These are phyloP conservation scores for Acorus gramineus DNA, from an alignment of 106 monocot species.

Conservation along the genomic window DNA sequence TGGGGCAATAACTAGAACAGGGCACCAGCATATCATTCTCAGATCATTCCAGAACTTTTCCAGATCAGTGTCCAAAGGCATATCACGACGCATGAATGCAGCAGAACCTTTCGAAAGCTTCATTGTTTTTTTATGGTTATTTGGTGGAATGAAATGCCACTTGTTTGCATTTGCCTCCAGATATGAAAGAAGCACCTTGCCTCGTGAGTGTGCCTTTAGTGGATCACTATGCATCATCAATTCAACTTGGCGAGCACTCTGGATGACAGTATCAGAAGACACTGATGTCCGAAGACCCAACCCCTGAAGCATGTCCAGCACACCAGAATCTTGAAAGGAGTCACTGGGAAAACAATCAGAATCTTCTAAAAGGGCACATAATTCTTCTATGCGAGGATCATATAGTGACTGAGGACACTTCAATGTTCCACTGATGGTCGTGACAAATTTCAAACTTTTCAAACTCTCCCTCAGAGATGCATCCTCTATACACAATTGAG, in stretches of 20 bases:
- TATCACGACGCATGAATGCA: slow-evolving; percentile 23
- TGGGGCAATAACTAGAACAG: slow-evolving; percentile 67
- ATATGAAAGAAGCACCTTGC: slow-evolving; percentile 82
- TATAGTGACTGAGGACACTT: slow-evolving; percentile 67
- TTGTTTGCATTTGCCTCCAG: slow-evolving; percentile 84
- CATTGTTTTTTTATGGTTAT: slow-evolving; percentile 25
- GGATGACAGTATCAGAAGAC: slow-evolving; percentile 56
- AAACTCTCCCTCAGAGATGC: slow-evolving; percentile 54
- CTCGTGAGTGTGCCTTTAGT: slow-evolving; percentile 58
- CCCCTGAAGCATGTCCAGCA: slow-evolving; percentile 66
- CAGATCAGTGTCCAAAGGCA: slow-evolving; percentile 27
- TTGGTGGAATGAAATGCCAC: slow-evolving; percentile 35
- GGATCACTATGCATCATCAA: slow-evolving; percentile 75
- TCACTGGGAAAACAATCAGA: slow-evolving; percentile 74
- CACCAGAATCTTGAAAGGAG: slow-evolving; percentile 59
- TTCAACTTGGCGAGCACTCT: slow-evolving; percentile 84
- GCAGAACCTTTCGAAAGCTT: slow-evolving; percentile 37
- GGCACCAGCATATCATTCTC: slow-evolving; percentile 95
- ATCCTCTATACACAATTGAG: slow-evolving; percentile 67
- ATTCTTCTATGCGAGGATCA: slow-evolving; percentile 89
- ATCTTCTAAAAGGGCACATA: slow-evolving; percentile 76
- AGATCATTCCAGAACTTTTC: slow-evolving; percentile 91
- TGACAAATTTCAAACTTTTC: slow-evolving; percentile 63
- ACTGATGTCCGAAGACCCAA: slow-evolving; percentile 88
- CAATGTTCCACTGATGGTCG: slow-evolving; percentile 50